phyloP scores from a whole-genome alignment of 1,139 yeast genomes.

The Pichia sp. region DNA sequence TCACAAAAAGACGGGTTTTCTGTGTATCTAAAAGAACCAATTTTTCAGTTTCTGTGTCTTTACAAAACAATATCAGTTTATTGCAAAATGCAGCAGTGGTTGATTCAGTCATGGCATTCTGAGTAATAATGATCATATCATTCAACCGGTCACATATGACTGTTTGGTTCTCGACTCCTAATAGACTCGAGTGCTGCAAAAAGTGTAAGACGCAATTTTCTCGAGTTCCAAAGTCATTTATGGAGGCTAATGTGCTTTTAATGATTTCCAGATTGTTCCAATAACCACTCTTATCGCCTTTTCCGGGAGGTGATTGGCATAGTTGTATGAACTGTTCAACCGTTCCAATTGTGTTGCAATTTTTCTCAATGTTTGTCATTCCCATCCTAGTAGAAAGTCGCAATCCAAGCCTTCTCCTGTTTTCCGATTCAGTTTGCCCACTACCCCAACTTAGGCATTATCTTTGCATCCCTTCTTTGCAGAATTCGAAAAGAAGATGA shows the following conservation, averaged over 20 bases:
- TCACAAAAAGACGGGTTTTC: not conserved
- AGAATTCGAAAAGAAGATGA: not conserved
- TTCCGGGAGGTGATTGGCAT: not conserved
- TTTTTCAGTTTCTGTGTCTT: not conserved
- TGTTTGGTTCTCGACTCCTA: not conserved
- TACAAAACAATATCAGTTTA: not conserved
- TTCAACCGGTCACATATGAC: not conserved
- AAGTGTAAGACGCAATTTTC: not conserved
- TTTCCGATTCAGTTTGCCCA: no score
- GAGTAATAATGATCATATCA: not conserved
- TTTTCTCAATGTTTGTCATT: not conserved
- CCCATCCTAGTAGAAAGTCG: not conserved
- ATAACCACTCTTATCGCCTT: not conserved
- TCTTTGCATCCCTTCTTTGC: not conserved
- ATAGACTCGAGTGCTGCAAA: not conserved
- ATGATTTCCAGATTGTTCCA: not conserved
- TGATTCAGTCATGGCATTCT: not conserved
- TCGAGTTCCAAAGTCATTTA: not conserved
- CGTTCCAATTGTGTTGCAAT: not conserved
- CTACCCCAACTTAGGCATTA: no score
- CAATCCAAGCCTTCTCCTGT: no score
- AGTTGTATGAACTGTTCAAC: not conserved
- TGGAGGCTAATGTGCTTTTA: not conserved
- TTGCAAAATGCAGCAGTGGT: not conserved
- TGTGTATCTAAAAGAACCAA: not conserved